These are phyloP conservation scores for Rutstroemia sp. DNA, from an alignment of 2,329 filamentous ascomycete genomes.

Conservation along the genomic window DNA sequence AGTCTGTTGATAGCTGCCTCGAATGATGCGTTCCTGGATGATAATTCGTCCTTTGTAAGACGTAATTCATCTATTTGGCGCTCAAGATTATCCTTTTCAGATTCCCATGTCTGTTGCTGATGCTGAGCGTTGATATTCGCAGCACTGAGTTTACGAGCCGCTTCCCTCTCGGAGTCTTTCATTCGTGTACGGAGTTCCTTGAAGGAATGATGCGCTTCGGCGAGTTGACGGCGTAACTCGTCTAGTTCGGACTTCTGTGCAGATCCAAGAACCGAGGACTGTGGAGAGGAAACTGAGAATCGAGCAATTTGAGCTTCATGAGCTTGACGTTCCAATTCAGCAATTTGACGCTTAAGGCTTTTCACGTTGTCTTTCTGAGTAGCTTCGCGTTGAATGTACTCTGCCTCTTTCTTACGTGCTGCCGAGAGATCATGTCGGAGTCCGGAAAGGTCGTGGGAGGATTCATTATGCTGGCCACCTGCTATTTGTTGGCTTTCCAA, in stretches of 20 bases:
- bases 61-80: constrained; percentile 40
- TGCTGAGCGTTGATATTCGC: constrained; percentile 45
- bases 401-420: constrained; percentile 57
- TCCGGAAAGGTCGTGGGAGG: constrained; percentile 47
- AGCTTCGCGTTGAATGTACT: constrained; percentile 57
- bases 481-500: constrained; percentile 34
- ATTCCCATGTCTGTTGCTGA: constrained; percentile 33
- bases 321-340: constrained; percentile 59
- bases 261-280: constrained; percentile 42
- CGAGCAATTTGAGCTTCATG: constrained; percentile 55
- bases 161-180: constrained; percentile 39
- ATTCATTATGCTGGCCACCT: constrained; percentile 35
- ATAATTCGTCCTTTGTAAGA: constrained; percentile 36
- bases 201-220: constrained; percentile 50
- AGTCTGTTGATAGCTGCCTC: constrained; percentile 40
- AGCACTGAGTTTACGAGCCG: constrained; percentile 33
- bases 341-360: constrained; percentile 55
- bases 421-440: constrained; percentile 56
- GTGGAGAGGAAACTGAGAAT: constrained; percentile 38
- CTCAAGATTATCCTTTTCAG: constrained; percentile 27
- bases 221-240: constrained; percentile 53
- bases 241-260: constrained; percentile 49
- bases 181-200: constrained; percentile 46
- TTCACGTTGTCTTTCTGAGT: constrained; percentile 56
- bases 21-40: constrained; percentile 32